Percentiles rank a stretch among this genome's conserved stretches.
Evolutionary conservation across 2,329 filamentous ascomycete genomes (phyloP).

Genomic region (Cladosporium sp.): DNA sequence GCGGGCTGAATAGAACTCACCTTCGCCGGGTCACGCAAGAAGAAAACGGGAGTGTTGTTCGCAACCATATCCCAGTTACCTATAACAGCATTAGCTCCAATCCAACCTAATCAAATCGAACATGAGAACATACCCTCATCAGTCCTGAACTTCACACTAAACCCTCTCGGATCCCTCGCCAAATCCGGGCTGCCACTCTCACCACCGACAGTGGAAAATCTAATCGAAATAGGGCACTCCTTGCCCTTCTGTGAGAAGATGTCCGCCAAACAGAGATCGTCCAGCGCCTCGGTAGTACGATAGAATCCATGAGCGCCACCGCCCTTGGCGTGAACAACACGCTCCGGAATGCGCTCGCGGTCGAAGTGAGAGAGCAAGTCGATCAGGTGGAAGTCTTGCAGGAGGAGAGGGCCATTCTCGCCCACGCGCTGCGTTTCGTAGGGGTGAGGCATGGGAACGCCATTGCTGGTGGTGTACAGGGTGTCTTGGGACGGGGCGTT

Average conservation of each 20-base stretch:
- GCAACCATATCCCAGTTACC: constrained; percentile 66
- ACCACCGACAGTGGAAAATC: constrained; percentile 73
- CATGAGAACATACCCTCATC: too few species aligned
- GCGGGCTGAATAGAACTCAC: too few species aligned
- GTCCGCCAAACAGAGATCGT: constrained; percentile 43
- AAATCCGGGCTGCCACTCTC: constrained; percentile 68
- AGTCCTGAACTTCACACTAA: constrained; percentile 68
- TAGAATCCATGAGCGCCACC: constrained; percentile 46
- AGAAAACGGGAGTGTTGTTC: constrained; percentile 73
- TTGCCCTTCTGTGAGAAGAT: constrained; percentile 60
- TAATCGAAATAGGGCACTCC: constrained; percentile 60
- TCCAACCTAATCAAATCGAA: too few species aligned
- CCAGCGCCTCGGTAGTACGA: constrained; percentile 42
- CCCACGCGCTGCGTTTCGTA: constrained; percentile 54
- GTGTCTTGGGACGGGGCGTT: constrained; percentile 40
- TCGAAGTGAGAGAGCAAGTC: constrained; percentile 49
- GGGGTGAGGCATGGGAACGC: constrained; percentile 53
- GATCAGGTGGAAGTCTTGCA: constrained; percentile 49
- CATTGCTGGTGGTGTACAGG: constrained; percentile 54
- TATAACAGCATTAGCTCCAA: too few species aligned
- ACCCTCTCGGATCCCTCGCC: constrained; percentile 67
- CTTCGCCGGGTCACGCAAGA: constrained; percentile 69
- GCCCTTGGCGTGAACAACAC: constrained; percentile 48
- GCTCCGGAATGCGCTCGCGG: constrained; percentile 47
- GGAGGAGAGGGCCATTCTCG: constrained; percentile 54